Evolutionary conservation across 2,329 filamentous ascomycete genomes (phyloP), one percentile per base, ranked within the genome.

Genomic region (Fusarium hostae): DNA sequence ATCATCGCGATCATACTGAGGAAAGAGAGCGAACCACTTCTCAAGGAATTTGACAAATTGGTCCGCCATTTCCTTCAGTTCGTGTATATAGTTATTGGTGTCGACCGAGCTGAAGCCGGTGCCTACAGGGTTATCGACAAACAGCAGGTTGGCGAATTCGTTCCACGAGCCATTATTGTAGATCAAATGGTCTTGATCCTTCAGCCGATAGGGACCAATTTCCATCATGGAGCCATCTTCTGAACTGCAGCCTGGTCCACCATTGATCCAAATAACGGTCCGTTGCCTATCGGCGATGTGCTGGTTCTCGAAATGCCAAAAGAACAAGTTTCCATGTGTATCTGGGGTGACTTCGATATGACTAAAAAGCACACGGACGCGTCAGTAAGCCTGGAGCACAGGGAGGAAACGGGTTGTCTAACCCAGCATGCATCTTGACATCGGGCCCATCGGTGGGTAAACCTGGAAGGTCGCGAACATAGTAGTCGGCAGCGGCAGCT

Each of bases 371-470:
- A 45, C 30, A 50, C 39, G 50, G 47, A 68, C 60, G 68, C 66
- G 73, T 78, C 74, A 79, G 77, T 63, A 35, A 60, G 61, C 35
- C 32, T 47, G 28, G 37, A 66, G 52, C 35, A 52, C 24, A 48
- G 37, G 50, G 34, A 58, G 52, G 35, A 58, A 45, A 50, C 16
- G 32, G 47, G 26, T 34, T 45, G 28, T 83, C 92, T 85, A 85
- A 97, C 94, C 96, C 96, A 84, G 96, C 95, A 87, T 98, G 96
- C 95, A 98, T 98, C 86, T 97, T 98, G 78, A 97, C 83, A 68
- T 94, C 83, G 40, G 94, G 91, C 24, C 89, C 75, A 58, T 92
- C 74, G 18, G 90, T 86, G 13, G 97, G 95, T 60, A 93, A 90
- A 35, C 97, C 96, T 9, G 96, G 96, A 24, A 99, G 86, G 12